Percentiles rank a stretch among this genome's conserved stretches.
Conservation (phyloP, 495 filamentous ascomycete genomes). For the Aspergillus leporis region DNA sequence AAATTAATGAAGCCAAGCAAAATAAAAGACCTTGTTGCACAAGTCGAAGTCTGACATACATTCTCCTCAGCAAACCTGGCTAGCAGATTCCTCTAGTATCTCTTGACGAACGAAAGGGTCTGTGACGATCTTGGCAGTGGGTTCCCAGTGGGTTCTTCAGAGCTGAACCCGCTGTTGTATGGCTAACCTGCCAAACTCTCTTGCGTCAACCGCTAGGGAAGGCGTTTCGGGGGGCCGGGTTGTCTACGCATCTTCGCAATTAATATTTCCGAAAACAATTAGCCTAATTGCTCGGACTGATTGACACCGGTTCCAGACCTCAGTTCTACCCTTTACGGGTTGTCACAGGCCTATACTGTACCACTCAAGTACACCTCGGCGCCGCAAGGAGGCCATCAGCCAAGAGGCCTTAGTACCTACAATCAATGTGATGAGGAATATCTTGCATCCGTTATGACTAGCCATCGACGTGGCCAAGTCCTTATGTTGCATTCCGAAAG, state of each 20-base stretch:
- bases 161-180: neutral
- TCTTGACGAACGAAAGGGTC: neutral
- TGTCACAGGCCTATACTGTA: neutral
- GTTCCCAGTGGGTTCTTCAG: neutral
- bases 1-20: slow-evolving; percentile 3
- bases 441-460: neutral
- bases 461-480: neutral
- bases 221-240: neutral
- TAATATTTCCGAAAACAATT: neutral
- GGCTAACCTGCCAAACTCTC: neutral
- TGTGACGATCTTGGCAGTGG: neutral
- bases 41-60: slow-evolving; percentile 1
- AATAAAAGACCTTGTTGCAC: neutral
- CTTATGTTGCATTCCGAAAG: neutral
- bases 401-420: neutral
- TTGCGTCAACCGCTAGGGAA: neutral
- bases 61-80: neutral
- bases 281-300: neutral
- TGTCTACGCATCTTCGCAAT: neutral
- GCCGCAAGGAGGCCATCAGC: neutral
- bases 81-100: neutral
- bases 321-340: neutral
- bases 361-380: neutral
- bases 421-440: neutral
- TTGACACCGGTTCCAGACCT: neutral